Evolutionary conservation across 225 moss, liverwort and hornwort species (phyloP), one percentile per base, ranked within the genome.

Genomic region (Sphagnum tenellum): DNA sequence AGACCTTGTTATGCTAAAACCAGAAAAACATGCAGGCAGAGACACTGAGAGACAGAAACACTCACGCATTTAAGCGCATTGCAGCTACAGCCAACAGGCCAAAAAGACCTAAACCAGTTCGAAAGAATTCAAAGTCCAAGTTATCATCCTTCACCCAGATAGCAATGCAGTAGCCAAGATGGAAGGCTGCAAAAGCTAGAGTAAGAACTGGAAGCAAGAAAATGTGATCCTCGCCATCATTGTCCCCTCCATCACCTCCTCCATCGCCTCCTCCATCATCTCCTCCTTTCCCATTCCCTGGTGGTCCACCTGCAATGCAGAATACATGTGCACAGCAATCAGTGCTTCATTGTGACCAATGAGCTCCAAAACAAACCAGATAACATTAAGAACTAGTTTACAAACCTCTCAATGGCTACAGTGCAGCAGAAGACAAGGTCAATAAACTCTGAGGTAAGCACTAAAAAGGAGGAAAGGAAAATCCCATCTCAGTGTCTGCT

Each of bases 131-230:
- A 48, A 87, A 84, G 74, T 89, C 84, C 70, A 87, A 49, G 67
- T 74, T 80, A 60, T 89, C 87, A 76, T 89, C 89, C 74, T 87
- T 87, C 73, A 84, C 84, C 89, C 89, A 89, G 50, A 89, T 87
- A 55, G 89, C 87, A 65, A 89, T 84, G 62, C 89, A 89, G 73
- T 89, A 89, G 62, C 87, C 89, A 59, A 89, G 78, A 66, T 89
- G 89, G 74, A 89, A 89, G 50, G 87, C 89, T 70, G 89, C 89
- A 62, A 89, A 89, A 62, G 84, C 87, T 56, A 89, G 73, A 9
- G 89, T 89, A 12, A 89, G 76, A 54, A 89, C 72, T 57, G 89
- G 89, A 65, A 89, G 74, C 60, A 89, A 69, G 72, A 87, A 87
- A 52, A 89, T 87, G 65, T 89, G 87, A 44, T 87, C 89, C 62